A percentile compares a stretch with the other conserved stretches of the same genome.
Evolutionary conservation across 352 stramenopile genomes (phyloP).

Genomic region (Thraustochytrium striatum): DNA sequence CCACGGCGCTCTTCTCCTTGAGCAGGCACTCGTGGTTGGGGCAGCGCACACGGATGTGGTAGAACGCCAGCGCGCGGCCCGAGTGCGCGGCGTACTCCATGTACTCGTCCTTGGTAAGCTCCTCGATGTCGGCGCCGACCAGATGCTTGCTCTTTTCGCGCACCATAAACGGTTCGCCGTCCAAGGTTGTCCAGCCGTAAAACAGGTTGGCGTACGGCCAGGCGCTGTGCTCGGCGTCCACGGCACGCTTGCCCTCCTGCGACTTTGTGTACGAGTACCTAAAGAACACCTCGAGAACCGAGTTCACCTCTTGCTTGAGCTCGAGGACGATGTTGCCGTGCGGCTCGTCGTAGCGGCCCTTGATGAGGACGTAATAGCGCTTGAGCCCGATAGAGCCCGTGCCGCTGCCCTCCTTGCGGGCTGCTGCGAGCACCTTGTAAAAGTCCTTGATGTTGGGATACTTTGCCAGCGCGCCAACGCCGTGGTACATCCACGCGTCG

Average conservation of each 20-base stretch:
- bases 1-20: background rate
- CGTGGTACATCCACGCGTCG: constrained; percentile 38
- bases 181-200: constrained; percentile 45
- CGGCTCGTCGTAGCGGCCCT: constrained; percentile 28
- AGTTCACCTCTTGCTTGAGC: constrained; percentile 46
- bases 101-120: constrained; percentile 47
- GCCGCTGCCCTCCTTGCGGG: constrained; percentile 41
- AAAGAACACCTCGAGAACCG: constrained; percentile 42
- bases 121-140: constrained; percentile 3
- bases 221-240: constrained; percentile 29
- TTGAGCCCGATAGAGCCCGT: constrained; percentile 34
- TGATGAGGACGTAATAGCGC: constrained; percentile 23
- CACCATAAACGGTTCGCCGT: constrained; percentile 16
- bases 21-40: constrained; percentile 31
- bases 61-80: constrained; percentile 36
- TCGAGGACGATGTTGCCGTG: constrained; percentile 39
- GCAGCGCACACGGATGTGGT: constrained; percentile 36
- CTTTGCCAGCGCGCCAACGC: constrained; percentile 30
- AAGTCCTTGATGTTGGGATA: constrained; percentile 22
- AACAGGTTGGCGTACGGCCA: constrained; percentile 46
- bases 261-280: constrained; percentile 27
- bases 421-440: constrained; percentile 36
- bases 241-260: constrained; percentile 41
- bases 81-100: constrained; percentile 18
- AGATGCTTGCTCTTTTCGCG: constrained; percentile 40